Percentiles rank a stretch among this genome's conserved stretches.
These are phyloP conservation scores for Globisporangium radiosum DNA, from an alignment of 352 stramenopile genomes.

Conservation along the genomic window DNA sequence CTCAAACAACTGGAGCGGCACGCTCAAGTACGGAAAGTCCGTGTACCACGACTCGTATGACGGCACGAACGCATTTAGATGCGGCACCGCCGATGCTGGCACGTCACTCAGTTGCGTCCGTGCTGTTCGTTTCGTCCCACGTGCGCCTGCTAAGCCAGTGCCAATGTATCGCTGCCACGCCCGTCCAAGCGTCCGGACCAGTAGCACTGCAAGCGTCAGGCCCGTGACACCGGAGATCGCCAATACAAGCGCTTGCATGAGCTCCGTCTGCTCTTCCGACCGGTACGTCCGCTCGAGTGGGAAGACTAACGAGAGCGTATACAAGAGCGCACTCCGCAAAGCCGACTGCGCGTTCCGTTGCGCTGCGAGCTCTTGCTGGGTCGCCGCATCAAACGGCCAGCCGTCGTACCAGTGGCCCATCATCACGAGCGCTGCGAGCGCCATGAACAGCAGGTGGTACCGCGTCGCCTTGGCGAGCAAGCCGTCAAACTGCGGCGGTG, in stretches of 20 bases:
- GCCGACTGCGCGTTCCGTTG: slow-evolving; percentile 17
- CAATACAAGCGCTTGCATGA: slow-evolving; percentile 35
- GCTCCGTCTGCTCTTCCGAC: slow-evolving; percentile 21
- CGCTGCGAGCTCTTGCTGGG: slow-evolving; percentile 22
- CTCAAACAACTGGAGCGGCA: slow-evolving; percentile 47
- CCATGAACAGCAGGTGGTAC: slow-evolving; percentile 62
- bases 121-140: not conserved
- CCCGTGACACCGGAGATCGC: slow-evolving; percentile 34
- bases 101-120: slow-evolving; percentile 37
- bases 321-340: slow-evolving; percentile 18
- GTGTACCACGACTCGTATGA: slow-evolving; percentile 67
- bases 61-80: slow-evolving; percentile 53
- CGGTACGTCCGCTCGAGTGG: slow-evolving; percentile 41
- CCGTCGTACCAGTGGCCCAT: slow-evolving; percentile 77
- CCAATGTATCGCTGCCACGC: slow-evolving; percentile 35
- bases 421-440: slow-evolving; percentile 59
- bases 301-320: slow-evolving; percentile 42
- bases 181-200: slow-evolving; percentile 28
- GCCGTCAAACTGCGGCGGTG: slow-evolving; percentile 50
- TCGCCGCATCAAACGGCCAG: slow-evolving; percentile 58
- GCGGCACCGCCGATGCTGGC: slow-evolving; percentile 30
- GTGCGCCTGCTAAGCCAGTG: slow-evolving; percentile 14
- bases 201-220: slow-evolving; percentile 22
- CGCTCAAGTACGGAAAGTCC: slow-evolving; percentile 57
- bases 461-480: slow-evolving; percentile 51